These are phyloP conservation scores for Mycena capillaripes DNA, from an alignment of 768 basidiomycete species.

Conservation along the genomic window DNA sequence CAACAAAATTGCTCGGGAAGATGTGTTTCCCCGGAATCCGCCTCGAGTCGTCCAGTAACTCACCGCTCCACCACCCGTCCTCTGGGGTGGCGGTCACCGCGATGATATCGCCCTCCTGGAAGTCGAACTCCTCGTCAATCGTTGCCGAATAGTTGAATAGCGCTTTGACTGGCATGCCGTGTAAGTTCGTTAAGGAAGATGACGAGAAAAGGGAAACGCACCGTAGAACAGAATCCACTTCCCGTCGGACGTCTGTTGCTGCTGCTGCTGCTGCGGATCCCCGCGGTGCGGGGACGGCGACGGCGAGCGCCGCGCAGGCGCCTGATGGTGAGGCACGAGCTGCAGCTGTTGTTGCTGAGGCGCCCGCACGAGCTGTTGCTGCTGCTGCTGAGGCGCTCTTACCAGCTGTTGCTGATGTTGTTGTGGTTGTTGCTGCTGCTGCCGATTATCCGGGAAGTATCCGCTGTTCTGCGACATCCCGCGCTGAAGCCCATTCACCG, in stretches of 20 bases:
- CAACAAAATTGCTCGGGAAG: conserved; percentile 93
- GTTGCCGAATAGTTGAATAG: conserved; percentile 89
- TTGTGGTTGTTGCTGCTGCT: conserved; percentile 40
- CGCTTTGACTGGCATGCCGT: conserved; percentile 86
- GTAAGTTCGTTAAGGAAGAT: too few relatives aligned
- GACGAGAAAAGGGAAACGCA: conserved; percentile 59
- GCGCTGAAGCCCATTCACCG: conserved; percentile 46
- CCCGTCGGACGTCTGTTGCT: conserved; percentile 79
- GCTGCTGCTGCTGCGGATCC: conserved; percentile 44
- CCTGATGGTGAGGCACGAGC: conserved; percentile 38
- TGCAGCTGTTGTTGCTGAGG: conserved; percentile 42
- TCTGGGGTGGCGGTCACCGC: conserved; percentile 95
- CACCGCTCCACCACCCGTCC: conserved; percentile 98
- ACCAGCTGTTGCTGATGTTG: conserved; percentile 42
- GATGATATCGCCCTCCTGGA: conserved; percentile 95
- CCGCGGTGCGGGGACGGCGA: conserved; percentile 64
- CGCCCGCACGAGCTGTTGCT: conserved; percentile 36
- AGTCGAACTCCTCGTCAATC: conserved; percentile 95
- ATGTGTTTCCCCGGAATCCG: conserved; percentile 80
- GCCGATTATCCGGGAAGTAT: conserved; percentile 50
- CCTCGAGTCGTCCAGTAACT: conserved; percentile 82
- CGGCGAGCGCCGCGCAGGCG: conserved; percentile 62
- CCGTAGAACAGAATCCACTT: conserved; percentile 90
- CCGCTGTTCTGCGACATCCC: conserved; percentile 39
- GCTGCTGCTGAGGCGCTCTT: conserved; percentile 36